Conservation (phyloP, 2,329 filamentous ascomycete species). For the Apiospora kogelbergensis region DNA sequence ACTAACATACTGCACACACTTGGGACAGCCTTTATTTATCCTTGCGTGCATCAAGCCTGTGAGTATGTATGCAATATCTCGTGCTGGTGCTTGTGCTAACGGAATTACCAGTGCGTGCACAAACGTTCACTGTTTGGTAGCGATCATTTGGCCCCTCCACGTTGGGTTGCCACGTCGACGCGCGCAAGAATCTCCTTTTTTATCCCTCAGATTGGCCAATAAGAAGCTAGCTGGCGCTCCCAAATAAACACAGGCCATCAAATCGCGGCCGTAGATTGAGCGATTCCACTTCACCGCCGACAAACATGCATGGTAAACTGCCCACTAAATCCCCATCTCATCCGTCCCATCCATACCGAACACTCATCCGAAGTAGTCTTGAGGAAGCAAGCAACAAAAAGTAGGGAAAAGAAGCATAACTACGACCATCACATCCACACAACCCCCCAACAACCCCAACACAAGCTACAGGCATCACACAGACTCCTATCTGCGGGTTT, state of each 20-base stretch:
- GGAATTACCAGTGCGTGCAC: neutral
- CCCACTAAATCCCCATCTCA: constrained; percentile 1
- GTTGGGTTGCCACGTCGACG: neutral
- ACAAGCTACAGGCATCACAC: neutral
- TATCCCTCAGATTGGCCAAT: too few species aligned
- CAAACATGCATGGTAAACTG: neutral
- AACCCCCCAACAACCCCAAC: too few species aligned
- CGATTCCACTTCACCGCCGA: constrained; percentile 1
- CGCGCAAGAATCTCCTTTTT: too few species aligned
- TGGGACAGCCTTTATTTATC: too few species aligned
- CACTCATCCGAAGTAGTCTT: neutral
- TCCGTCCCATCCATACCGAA: neutral
- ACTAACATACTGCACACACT: neutral
- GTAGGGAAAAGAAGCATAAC: neutral
- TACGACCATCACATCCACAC: neutral
- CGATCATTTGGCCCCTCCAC: neutral
- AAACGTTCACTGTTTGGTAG: neutral
- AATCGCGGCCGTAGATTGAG: neutral
- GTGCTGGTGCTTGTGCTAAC: neutral
- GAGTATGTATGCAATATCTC: neutral
- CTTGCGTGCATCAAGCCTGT: neutral
- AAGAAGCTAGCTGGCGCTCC: too few species aligned
- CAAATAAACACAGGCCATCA: neutral
- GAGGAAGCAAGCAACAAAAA: neutral
- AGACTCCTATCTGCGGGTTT: neutral